phyloP scores from a whole-genome alignment of 345 rosid species.

The Eucalyptus cloeziana region DNA sequence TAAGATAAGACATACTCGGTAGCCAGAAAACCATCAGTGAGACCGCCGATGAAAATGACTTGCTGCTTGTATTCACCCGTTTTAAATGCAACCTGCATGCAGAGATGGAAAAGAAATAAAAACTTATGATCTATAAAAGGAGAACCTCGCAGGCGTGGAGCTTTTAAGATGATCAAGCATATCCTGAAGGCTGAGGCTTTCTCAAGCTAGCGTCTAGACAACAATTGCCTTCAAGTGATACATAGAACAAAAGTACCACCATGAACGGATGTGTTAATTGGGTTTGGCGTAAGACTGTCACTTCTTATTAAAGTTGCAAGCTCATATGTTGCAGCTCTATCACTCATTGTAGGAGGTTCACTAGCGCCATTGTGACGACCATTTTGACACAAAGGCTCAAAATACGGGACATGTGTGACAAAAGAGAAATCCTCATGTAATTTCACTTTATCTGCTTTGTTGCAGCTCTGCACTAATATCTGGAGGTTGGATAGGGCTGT shows the following conservation, averaged over 20 bases:
- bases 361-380: neutral
- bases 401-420: neutral
- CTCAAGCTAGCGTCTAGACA: neutral
- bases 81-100: conserved; percentile 83
- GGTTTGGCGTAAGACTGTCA: neutral
- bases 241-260: neutral
- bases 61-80: conserved; percentile 88
- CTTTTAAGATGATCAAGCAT: neutral
- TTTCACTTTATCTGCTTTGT: neutral
- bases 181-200: neutral
- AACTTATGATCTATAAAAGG: neutral
- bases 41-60: conserved; percentile 79
- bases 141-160: neutral
- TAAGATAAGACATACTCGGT: conserved; percentile 57
- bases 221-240: neutral
- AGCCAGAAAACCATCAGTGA: conserved; percentile 82
- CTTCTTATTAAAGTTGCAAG: neutral
- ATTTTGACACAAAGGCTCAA: neutral
- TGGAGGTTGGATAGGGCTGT: neutral
- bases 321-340: neutral
- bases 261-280: neutral
- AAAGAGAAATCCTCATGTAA: neutral
- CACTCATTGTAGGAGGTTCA: neutral
- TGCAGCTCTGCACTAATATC: neutral
- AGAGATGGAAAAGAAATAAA: neutral